Conservation (phyloP, 2,329 filamentous ascomycete genomes). For the Gaeumannomyces sp. region DNA sequence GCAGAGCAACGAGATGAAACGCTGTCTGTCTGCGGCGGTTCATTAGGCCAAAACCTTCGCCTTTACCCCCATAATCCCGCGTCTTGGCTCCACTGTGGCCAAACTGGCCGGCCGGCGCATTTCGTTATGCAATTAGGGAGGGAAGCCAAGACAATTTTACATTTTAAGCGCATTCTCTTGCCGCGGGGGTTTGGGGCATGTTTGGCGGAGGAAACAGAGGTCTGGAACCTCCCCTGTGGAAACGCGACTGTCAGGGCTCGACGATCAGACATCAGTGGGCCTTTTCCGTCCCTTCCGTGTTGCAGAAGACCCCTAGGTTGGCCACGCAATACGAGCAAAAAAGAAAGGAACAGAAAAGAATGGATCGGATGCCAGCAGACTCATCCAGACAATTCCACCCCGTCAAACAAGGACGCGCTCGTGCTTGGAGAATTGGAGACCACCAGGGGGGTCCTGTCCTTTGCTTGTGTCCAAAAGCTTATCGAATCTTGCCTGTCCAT, state of each 20-base stretch:
- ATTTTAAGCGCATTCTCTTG: background rate
- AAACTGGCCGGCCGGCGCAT: background rate
- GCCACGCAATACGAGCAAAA: background rate
- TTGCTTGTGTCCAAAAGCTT: background rate
- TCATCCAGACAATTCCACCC: background rate
- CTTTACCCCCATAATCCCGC: background rate
- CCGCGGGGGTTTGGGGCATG: background rate
- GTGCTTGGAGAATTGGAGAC: too few species aligned
- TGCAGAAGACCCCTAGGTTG: background rate
- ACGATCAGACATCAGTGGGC: slow-evolving; percentile 8
- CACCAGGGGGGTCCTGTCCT: too few species aligned
- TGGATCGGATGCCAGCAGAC: background rate
- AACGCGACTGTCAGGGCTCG: background rate
- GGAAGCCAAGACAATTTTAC: background rate
- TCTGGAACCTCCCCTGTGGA: background rate
- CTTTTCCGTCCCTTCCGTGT: slow-evolving; percentile 10
- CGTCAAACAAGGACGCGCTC: too few species aligned
- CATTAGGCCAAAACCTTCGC: background rate
- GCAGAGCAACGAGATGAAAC: background rate
- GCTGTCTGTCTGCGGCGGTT: background rate
- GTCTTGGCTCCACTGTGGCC: background rate
- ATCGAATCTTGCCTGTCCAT: background rate
- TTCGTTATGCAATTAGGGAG: background rate
- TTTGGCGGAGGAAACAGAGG: background rate
- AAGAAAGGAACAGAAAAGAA: background rate